phyloP scores from a whole-genome alignment of 306 rosid species.

The Castanea crenata region DNA sequence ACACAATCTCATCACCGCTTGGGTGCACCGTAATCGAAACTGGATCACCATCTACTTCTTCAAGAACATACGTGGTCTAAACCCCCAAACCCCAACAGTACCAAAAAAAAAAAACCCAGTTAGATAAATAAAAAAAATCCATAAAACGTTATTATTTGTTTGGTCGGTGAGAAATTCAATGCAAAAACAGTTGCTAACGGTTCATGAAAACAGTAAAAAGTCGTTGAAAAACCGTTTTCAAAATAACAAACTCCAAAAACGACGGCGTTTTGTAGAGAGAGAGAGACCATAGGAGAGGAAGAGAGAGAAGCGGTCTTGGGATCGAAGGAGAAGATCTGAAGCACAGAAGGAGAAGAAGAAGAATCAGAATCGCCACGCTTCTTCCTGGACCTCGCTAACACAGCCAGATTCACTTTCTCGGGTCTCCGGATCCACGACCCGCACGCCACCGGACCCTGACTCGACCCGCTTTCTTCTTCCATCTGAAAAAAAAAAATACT shows the following conservation, averaged over 20 bases:
- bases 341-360: constrained; percentile 42
- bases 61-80: constrained; percentile 70
- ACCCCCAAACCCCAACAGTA: not conserved
- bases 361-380: constrained; percentile 38
- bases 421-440: constrained; percentile 97
- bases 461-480: constrained; percentile 64
- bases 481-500: not conserved
- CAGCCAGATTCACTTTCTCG: constrained; percentile 56
- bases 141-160: not conserved
- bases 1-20: constrained; percentile 71
- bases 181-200: no score
- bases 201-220: no score
- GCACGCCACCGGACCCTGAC: constrained; percentile 66
- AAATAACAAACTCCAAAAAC: no score
- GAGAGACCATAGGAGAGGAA: constrained; percentile 65
- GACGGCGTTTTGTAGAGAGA: not conserved
- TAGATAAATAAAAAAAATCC: not conserved
- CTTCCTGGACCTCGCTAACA: constrained; percentile 52
- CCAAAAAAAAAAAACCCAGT: not conserved
- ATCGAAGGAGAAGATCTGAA: constrained; percentile 74
- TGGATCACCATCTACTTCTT: constrained; percentile 81
- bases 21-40: constrained; percentile 82
- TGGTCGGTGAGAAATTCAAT: not conserved
- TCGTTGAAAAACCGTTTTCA: no score
- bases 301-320: constrained; percentile 65